Base-by-base conservation (phyloP, 495 filamentous ascomycete genomes). In the Sabuloglossum arenarium region DNA sequence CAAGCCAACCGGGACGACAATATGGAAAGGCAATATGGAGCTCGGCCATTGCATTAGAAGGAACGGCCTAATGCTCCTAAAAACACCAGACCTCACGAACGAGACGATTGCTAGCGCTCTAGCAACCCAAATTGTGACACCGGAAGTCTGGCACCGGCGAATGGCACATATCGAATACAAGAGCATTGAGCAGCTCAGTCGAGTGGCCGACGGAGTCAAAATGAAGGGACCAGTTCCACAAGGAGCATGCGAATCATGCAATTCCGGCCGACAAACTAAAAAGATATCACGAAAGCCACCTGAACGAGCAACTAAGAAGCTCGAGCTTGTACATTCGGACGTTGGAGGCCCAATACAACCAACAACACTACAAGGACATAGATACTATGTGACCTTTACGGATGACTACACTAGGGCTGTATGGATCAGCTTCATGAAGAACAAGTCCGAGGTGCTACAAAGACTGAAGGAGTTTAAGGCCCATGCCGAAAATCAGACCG, bases 111-210 rank as follows among this genome's bases (percentile, higher is more conserved):
- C 31, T 30, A 53, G n/a, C 27, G 16, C 51, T 3, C 24, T 25
- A 23, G 10, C 52, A 29, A 10, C 27, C 25, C 21, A 34, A 34
- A 25, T 25, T 21, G 25, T 19, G n/a, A 25, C 30, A 34, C 21
- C 37, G 23, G 52, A 28, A 24, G 24, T 54, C 60, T 59, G 57
- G 50, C 57, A 59, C 46, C 55, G 46, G 30, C 52, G 57, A 3
- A 39, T 59, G n/a, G 57, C 53, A 23, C 57, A 59, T 29, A 23
- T 59, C 6, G 50, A 37, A 9, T 16, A 25, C 21, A n/a, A 24
- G 0, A 43, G 34, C 10, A 37, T 59, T 25, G 11, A 57, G 30
- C 29, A 54, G n/a, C 24, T 34, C 19, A 11, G 4, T 29, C 3
- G 32, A 24, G 21, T 12, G 1, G 24, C 37, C 11, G 23, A 8